These are phyloP conservation scores for Paramyrothecium sp. DNA, from an alignment of 2,329 filamentous ascomycete species.

Conservation along the genomic window DNA sequence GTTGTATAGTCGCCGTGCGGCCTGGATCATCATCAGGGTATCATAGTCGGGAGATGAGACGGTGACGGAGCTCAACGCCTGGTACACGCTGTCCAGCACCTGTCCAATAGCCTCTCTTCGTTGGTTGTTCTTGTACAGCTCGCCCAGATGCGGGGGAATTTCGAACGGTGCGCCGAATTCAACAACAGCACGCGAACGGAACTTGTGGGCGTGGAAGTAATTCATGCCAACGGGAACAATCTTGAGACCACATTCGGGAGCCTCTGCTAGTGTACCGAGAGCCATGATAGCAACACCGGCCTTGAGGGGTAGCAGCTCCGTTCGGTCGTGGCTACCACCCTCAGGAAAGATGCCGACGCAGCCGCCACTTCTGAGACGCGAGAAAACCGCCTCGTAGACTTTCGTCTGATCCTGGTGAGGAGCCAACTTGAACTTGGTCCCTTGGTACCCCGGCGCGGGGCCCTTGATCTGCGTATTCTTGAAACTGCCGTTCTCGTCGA, in stretches of 20 bases:
- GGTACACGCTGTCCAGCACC: conserved; percentile 82
- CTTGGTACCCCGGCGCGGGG: conserved; percentile 62
- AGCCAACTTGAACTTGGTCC: conserved; percentile 81
- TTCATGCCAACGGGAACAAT: conserved; percentile 99
- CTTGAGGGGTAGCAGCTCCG: conserved; percentile 88
- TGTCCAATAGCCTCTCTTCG: conserved; percentile 83
- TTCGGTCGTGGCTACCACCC: conserved; percentile 92
- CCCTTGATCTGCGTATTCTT: conserved; percentile 53
- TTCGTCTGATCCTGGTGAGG: conserved; percentile 92
- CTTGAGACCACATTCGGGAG: conserved; percentile 84
- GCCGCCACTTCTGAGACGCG: conserved; percentile 75
- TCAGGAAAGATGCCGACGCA: conserved; percentile 97
- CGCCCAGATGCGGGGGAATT: conserved; percentile 76
- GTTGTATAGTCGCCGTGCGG: conserved; percentile 89
- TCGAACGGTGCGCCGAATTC: conserved; percentile 92
- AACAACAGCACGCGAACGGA: conserved; percentile 90
- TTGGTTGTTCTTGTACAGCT: conserved; percentile 80
- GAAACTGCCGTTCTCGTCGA: conserved; percentile 65
- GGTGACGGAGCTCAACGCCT: conserved; percentile 82
- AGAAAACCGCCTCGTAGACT: conserved; percentile 92
- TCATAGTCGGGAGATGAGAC: conserved; percentile 93
- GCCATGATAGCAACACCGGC: conserved; percentile 98
- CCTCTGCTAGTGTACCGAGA: conserved; percentile 79
- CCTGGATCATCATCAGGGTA: conserved; percentile 95
- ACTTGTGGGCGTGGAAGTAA: conserved; percentile 99